These are phyloP conservation scores for Fusarium metavorans DNA, from an alignment of 2,329 filamentous ascomycete species.

Conservation along the genomic window DNA sequence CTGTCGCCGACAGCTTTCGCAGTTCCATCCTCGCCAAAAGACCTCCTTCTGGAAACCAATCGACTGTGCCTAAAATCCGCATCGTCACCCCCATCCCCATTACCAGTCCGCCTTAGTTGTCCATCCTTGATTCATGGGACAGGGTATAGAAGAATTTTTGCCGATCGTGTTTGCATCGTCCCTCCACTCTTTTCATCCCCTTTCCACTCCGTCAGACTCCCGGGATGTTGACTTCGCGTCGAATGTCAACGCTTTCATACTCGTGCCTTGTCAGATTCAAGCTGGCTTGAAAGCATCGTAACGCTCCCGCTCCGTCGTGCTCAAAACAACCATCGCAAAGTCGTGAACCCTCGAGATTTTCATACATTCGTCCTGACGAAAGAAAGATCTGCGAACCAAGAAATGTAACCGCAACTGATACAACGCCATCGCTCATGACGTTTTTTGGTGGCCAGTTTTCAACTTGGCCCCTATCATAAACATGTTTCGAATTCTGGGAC, in stretches of 20 bases:
- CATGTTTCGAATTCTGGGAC: slow-evolving; percentile 34
- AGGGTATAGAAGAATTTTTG: slow-evolving; percentile 33
- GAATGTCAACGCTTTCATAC: slow-evolving; percentile 10
- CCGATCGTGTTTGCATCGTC: slow-evolving; percentile 20
- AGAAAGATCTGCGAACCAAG: slow-evolving; percentile 18
- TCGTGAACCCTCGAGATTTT: slow-evolving; percentile 23
- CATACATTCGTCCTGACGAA: slow-evolving; percentile 33
- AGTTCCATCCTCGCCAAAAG: slow-evolving; percentile 25
- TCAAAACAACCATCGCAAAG: slow-evolving; percentile 13
- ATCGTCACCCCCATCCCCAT: slow-evolving; percentile 6
- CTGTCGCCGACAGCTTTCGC: slow-evolving; percentile 15
- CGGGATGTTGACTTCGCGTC: slow-evolving; percentile 9
- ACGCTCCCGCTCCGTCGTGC: slow-evolving; percentile 16
- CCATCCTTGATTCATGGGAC: slow-evolving; percentile 16
- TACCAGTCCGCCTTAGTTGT: slow-evolving; percentile 13
- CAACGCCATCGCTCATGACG: slow-evolving; percentile 33
- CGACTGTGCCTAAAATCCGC: slow-evolving; percentile 26
- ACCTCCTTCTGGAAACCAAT: slow-evolving; percentile 35
- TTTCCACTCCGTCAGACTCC: background rate
- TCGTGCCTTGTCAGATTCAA: slow-evolving; percentile 13
- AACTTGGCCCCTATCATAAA: slow-evolving; percentile 35
- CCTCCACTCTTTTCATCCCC: background rate
- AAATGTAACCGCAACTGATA: slow-evolving; percentile 35
- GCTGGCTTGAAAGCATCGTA: slow-evolving; percentile 18
- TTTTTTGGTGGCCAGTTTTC: slow-evolving; percentile 17